Percentiles rank a stretch among this genome's conserved stretches.
Evolutionary conservation across 495 filamentous ascomycete species (phyloP).

Genomic region (Podospora pseudocomata): DNA sequence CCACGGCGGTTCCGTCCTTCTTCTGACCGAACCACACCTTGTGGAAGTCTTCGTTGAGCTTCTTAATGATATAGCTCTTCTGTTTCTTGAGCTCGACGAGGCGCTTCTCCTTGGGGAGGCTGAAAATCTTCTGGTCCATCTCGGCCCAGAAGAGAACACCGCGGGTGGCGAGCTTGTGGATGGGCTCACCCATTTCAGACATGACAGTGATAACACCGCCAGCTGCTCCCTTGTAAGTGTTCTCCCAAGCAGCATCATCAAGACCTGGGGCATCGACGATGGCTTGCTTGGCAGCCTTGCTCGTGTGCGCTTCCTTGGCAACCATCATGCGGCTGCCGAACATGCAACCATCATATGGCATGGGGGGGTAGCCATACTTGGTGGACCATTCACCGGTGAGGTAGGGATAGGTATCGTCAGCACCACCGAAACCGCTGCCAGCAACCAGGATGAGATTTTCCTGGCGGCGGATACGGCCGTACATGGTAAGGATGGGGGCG

Average conservation of each 20-base stretch:
- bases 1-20: conserved; percentile 73
- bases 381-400: conserved; percentile 83
- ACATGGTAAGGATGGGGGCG: conserved; percentile 87
- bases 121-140: conserved; percentile 98
- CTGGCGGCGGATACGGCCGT: conserved; percentile 73
- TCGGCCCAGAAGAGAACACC: conserved; percentile 96
- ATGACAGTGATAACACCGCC: conserved; percentile 96
- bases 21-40: conserved; percentile 99
- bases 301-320: conserved; percentile 92
- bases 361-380: conserved; percentile 81
- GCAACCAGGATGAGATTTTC: conserved; percentile 85
- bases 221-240: conserved; percentile 88
- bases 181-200: conserved; percentile 98
- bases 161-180: conserved; percentile 94
- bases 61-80: conserved; percentile 92
- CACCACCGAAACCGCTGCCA: conserved; percentile 87
- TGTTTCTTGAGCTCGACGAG: conserved; percentile 88
- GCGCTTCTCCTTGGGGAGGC: conserved; percentile 89
- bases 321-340: conserved; percentile 94
- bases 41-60: conserved; percentile 96
- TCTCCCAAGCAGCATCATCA: conserved; percentile 88
- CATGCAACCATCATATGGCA: conserved; percentile 89
- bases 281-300: conserved; percentile 87
- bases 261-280: conserved; percentile 88
- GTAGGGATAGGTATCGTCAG: conserved; percentile 91